A percentile compares a stretch with the other conserved stretches of the same genome.
Evolutionary conservation across 345 rosid genomes (phyloP).

Genomic region (Psidium guajava): DNA sequence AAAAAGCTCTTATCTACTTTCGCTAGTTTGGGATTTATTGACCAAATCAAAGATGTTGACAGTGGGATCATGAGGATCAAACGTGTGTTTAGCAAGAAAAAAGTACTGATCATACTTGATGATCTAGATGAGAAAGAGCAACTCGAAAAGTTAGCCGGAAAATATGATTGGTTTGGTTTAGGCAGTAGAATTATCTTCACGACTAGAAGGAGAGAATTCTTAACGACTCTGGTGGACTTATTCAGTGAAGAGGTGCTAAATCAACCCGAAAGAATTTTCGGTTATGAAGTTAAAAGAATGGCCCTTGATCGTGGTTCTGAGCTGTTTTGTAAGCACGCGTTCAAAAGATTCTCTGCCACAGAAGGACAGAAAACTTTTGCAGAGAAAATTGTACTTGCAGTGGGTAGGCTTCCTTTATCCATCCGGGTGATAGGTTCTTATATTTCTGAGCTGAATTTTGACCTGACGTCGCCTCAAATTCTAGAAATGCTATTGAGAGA

Average conservation of each 20-base stretch:
- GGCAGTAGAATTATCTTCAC: background rate
- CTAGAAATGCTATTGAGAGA: background rate
- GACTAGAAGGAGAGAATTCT: background rate
- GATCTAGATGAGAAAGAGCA: background rate
- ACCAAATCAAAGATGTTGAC: rapidly evolving
- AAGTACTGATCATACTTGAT: background rate
- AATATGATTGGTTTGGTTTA: background rate
- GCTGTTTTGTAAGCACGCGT: background rate
- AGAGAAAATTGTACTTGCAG: too few relatives aligned
- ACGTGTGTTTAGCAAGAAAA: background rate
- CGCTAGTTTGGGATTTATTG: rapidly evolving
- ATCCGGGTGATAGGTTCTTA: background rate
- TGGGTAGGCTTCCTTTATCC: background rate
- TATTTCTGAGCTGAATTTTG: background rate
- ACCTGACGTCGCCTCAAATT: background rate
- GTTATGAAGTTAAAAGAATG: too few relatives aligned
- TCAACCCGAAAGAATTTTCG: too few relatives aligned
- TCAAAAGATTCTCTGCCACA: background rate
- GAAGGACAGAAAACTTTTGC: too few relatives aligned
- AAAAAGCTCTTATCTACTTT: background rate
- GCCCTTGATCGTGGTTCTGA: too few relatives aligned
- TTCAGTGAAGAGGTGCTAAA: too few relatives aligned
- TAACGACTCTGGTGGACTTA: background rate
- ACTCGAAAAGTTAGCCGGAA: background rate
- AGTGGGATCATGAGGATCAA: background rate